These are phyloP conservation scores for Umbelopsis isabellina DNA, from an alignment of 192 early-diverging fungal species.

Conservation along the genomic window DNA sequence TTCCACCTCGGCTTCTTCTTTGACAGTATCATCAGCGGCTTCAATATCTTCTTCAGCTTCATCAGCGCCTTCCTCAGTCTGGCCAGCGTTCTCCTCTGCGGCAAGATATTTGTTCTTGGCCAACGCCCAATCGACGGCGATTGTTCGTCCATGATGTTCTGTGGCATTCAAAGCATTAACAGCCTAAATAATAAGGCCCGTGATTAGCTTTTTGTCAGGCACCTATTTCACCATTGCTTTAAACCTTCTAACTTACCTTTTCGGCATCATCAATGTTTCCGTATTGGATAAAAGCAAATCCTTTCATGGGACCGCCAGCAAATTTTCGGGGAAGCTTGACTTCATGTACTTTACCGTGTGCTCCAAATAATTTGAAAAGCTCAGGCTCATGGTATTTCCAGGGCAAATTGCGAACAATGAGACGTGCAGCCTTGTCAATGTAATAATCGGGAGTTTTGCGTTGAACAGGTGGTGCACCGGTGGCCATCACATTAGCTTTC, in stretches of 20 bases:
- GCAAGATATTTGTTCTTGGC: slow-evolving; percentile 74
- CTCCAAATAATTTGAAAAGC: slow-evolving; percentile 65
- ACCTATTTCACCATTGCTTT: background rate
- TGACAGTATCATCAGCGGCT: background rate
- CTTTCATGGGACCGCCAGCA: slow-evolving; percentile 73
- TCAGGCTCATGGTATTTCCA: slow-evolving; percentile 73
- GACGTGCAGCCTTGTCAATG: slow-evolving; percentile 66
- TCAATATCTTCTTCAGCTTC: slow-evolving; percentile 43
- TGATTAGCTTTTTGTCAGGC: background rate
- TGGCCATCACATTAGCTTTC: slow-evolving; percentile 47
- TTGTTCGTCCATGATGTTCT: slow-evolving; percentile 68
- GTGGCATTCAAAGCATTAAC: slow-evolving; percentile 74
- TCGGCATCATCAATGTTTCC: slow-evolving; percentile 70
- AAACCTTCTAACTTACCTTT: slow-evolving; percentile 33
- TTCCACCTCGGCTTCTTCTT: slow-evolving; percentile 41
- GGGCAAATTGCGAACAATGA: slow-evolving; percentile 89
- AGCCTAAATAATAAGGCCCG: slow-evolving; percentile 39
- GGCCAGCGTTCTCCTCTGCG: slow-evolving; percentile 60
- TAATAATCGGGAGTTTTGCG: slow-evolving; percentile 16
- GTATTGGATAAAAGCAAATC: slow-evolving; percentile 93
- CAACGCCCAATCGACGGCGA: slow-evolving; percentile 87
- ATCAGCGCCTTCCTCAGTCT: slow-evolving; percentile 47
- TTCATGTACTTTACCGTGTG: slow-evolving; percentile 70
- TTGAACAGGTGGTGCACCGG: slow-evolving; percentile 27
- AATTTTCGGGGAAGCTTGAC: slow-evolving; percentile 76